Percentiles rank a stretch among this genome's conserved stretches.
phyloP scores from a whole-genome alignment of 1,284 basidiomycete species.

The Boletellus dicymbophilus region DNA sequence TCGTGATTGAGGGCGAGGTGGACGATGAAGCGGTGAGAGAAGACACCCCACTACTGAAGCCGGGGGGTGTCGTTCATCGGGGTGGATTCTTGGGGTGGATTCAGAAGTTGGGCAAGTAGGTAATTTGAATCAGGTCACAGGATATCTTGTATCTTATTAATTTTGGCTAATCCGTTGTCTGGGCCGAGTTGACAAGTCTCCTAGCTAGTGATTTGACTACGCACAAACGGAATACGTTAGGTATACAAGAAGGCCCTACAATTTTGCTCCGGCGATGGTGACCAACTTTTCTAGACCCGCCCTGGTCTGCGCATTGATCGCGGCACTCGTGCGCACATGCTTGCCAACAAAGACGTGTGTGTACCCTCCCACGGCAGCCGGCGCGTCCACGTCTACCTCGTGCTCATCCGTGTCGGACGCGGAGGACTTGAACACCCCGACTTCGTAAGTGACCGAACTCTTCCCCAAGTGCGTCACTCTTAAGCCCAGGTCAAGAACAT shows the following conservation, averaged over 20 bases:
- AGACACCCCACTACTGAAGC: slow-evolving; percentile 31
- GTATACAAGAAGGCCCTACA: no score
- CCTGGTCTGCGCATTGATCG: slow-evolving; percentile 35
- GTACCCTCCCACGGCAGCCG: slow-evolving; percentile 72
- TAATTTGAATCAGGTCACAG: no score
- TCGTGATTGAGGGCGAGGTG: slow-evolving; percentile 24
- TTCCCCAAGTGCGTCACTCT: slow-evolving; percentile 63
- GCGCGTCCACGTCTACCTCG: slow-evolving; percentile 29
- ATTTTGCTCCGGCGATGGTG: background rate
- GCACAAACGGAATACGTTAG: no score
- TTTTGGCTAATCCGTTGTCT: no score
- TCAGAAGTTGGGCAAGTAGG: slow-evolving; percentile 23
- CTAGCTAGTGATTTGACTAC: no score
- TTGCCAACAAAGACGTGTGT: slow-evolving; percentile 80
- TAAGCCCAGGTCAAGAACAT: slow-evolving; percentile 65
- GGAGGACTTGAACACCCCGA: slow-evolving; percentile 62
- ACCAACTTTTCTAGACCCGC: slow-evolving; percentile 18
- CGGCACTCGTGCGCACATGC: slow-evolving; percentile 50
- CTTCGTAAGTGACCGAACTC: slow-evolving; percentile 75
- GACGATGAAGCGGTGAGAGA: slow-evolving; percentile 14
- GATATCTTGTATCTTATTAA: no score
- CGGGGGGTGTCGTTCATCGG: slow-evolving; percentile 15
- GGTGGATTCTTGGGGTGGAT: slow-evolving; percentile 32
- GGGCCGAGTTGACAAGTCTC: no score
- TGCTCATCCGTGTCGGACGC: background rate